Evolutionary conservation across 2,329 filamentous ascomycete genomes (phyloP), one percentile per base, ranked within the genome.

Genomic region (Trichoderma sp.): DNA sequence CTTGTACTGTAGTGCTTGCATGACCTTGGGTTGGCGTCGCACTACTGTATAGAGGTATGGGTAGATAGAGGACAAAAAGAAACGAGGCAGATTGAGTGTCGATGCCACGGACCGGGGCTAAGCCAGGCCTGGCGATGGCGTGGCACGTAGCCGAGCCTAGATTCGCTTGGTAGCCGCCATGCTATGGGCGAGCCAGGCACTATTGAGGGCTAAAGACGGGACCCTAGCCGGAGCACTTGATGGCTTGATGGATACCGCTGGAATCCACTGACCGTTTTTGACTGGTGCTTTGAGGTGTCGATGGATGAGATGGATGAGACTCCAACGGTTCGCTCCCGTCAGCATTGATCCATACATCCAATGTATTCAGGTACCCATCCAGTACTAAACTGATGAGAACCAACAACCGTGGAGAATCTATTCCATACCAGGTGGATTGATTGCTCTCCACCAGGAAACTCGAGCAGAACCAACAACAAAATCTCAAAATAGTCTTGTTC

Each of bases 71-170:
- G 39, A 43, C 39, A n/a, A 8, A 18, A 43, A 43, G 39, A 28
- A 67, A 15, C 47, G 64, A 67, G 47, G 64, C 51, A 67, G 64
- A 67, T 67, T 67, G 21, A 57, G 64, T 66, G 32, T 6, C 18
- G 32, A 36, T 36, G 24, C 30, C 21, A 57, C 47, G 8, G 43
- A 18, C 11, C 1, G 47, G 15, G 47, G 51, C 64, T 67, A 67
- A 39, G 51, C 64, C 64, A 14, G 4, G 51, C 12, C 6, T 36
- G 51, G 64, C 32, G 11, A 57, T 67, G 47, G 32, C 32, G n/a
- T 66, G 32, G 64, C 51, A 21, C 39, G 28, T 6, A 66, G 47
- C 63, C 63, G 63, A 56, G 63, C 63, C 63, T 28, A 57, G 47
- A 36, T 51, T 36, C 64, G 15, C 30, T n/a, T n/a, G n/a, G n/a